A percentile compares a stretch with the other conserved stretches of the same genome.
Conservation (phyloP, 768 basidiomycete species). For the Boletus vermiculosoides region DNA sequence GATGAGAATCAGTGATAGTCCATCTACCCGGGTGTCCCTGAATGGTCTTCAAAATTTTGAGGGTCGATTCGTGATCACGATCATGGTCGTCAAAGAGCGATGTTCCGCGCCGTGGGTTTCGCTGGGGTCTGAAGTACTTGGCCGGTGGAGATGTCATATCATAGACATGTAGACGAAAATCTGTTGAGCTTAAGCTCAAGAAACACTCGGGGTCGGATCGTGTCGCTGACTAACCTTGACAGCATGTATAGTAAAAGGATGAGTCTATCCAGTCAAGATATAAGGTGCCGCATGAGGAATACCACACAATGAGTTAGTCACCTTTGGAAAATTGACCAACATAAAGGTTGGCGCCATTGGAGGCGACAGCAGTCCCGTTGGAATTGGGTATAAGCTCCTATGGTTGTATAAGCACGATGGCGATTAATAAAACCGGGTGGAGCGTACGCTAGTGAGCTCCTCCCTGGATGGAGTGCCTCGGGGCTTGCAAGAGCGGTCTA, state of each 20-base stretch:
- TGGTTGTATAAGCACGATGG: background rate
- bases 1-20: constrained; percentile 95
- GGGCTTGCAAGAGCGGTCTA: constrained; percentile 40
- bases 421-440: background rate
- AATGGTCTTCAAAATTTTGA: constrained; percentile 61
- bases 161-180: constrained; percentile 89
- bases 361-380: constrained; percentile 75
- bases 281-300: constrained; percentile 3
- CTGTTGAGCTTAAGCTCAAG: constrained; percentile 36
- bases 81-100: constrained; percentile 27
- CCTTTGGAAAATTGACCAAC: constrained; percentile 82
- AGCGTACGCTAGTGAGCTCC: constrained; percentile 53
- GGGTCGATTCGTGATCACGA: constrained; percentile 47
- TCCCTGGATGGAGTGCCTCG: constrained; percentile 44
- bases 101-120: constrained; percentile 16
- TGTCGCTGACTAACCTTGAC: constrained; percentile 54
- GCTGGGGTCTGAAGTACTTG: constrained; percentile 18
- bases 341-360: constrained; percentile 73
- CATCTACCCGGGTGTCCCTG: constrained; percentile 76
- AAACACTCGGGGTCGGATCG: background rate
- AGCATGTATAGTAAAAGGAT: constrained; percentile 91
- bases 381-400: constrained; percentile 78
- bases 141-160: constrained; percentile 58
- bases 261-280: constrained; percentile 52
- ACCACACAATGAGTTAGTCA: constrained; percentile 22